Evolutionary conservation across 441 rosid genomes (phyloP), one percentile per base, ranked within the genome.

Genomic region (Aquilaria agallochum): DNA sequence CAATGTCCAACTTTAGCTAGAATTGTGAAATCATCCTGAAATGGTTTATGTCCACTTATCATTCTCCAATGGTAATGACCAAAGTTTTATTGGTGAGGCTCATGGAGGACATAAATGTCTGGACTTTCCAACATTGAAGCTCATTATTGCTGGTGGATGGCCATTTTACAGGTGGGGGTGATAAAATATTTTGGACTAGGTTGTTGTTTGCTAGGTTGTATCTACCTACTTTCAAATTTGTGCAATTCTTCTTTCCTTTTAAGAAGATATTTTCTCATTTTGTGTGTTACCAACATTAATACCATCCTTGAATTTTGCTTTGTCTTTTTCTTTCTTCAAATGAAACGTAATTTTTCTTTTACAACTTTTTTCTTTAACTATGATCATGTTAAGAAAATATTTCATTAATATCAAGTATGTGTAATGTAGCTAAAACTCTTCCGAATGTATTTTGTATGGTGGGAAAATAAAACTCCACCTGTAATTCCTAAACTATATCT

Each of bases 161-260:
- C 98, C 97, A 63, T 90, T 93, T 88, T 90, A 15, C 98, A 48
- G 75, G 79, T 73, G 98, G 97, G 0, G 97, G 97, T 11, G 64
- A 74, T 63, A 74, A 59, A 60, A 58, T 93, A 46, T 81, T 76
- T 74, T 78, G 91, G 47, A 78, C 75, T 56, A 78, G 60, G 69
- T 87, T 93, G 67, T 74, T 90, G 55, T 71, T 74, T 67, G 74
- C 77, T 53, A 82, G 97, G 98, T 90, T 59, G 52, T 76, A 72
- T 30, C 55, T 68, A 46, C 58, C 30, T 58, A 64, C 31, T 48
- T 58, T 36, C 40, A 52, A 51, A 46, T 9, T 30, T 40, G 9
- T 13, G 65, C 47, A 50, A 47, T 64, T 30, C 31, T 32, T 10
- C 4, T 3, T n/a, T 14, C 40, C 40, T 7, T 7, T 34, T 7